These are phyloP conservation scores for Phragmites australis DNA, from an alignment of 176 grass and related monocot genomes.

Conservation along the genomic window DNA sequence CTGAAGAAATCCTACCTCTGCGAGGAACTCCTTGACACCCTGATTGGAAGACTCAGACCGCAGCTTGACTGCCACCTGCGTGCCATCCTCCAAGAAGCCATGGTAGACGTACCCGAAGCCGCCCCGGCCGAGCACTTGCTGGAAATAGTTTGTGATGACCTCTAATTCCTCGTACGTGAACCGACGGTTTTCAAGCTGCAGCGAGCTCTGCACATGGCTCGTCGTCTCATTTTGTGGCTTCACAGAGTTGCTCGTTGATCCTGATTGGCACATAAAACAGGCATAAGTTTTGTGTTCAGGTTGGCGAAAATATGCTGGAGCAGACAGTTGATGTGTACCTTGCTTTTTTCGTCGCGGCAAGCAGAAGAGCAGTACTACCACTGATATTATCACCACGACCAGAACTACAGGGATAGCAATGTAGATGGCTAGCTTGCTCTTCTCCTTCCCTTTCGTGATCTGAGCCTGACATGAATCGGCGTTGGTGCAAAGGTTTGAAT, in stretches of 20 bases:
- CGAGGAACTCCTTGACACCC: conserved; percentile 55
- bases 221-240: conserved; percentile 12
- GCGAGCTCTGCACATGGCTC: not conserved
- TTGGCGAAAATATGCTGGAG: not conserved
- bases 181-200: conserved; percentile 50
- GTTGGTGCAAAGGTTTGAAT: conserved; percentile 42
- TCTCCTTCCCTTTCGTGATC: not conserved
- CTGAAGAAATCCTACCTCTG: conserved; percentile 33
- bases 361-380: not conserved
- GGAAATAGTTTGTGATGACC: conserved; percentile 49
- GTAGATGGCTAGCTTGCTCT: conserved; percentile 43
- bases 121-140: conserved; percentile 36
- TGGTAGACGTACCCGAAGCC: conserved; percentile 57
- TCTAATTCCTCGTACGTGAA: conserved; percentile 53
- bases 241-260: conserved; percentile 4
- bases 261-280: not conserved
- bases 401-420: conserved; percentile 36
- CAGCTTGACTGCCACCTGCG: conserved; percentile 58
- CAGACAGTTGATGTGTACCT: conserved; percentile 25
- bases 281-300: not conserved
- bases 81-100: conserved; percentile 49
- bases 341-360: conserved; percentile 5
- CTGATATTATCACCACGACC: conserved; percentile 15
- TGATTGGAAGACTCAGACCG: conserved; percentile 43
- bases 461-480: conserved; percentile 27